Conservation (phyloP, 768 basidiomycete species). For the Hypholoma sublateritium region DNA sequence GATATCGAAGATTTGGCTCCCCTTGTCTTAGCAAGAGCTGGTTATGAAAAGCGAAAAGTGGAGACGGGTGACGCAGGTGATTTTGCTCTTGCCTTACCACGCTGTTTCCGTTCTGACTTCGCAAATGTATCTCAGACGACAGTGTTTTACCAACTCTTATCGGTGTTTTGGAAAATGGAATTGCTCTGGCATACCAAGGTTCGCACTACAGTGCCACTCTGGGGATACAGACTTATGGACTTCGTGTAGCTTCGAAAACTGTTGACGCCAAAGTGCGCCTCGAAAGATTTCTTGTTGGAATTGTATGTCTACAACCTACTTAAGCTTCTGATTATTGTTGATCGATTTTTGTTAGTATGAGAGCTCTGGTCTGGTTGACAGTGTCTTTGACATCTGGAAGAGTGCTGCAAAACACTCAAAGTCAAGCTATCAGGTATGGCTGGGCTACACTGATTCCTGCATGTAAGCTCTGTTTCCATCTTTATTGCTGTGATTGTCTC, state of each 20-base stretch:
- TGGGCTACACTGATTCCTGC: slow-evolving; percentile 68
- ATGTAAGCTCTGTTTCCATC: slow-evolving; percentile 46
- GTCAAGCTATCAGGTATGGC: slow-evolving; percentile 75
- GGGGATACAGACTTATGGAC: background rate
- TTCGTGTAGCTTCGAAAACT: slow-evolving; percentile 47
- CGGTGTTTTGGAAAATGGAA: slow-evolving; percentile 60
- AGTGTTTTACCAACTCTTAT: slow-evolving; percentile 53
- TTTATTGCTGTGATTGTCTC: slow-evolving; percentile 3
- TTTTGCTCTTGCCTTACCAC: background rate
- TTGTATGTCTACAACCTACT: slow-evolving; percentile 50
- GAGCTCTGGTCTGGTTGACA: slow-evolving; percentile 46
- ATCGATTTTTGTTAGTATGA: slow-evolving; percentile 40
- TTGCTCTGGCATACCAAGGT: slow-evolving; percentile 63
- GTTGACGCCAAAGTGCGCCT: slow-evolving; percentile 80
- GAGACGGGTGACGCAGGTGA: slow-evolving; percentile 46
- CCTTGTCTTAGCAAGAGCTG: slow-evolving; percentile 61
- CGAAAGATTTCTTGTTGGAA: slow-evolving; percentile 77
- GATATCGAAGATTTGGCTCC: slow-evolving; percentile 68
- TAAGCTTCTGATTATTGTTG: background rate
- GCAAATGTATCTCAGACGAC: slow-evolving; percentile 30
- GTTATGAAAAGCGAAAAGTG: slow-evolving; percentile 58
- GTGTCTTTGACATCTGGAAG: slow-evolving; percentile 63
- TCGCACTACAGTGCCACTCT: slow-evolving; percentile 8
- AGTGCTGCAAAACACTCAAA: slow-evolving; percentile 65
- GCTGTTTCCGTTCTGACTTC: background rate